Evolutionary conservation across 768 basidiomycete genomes (phyloP).

Genomic region (Boletus rufocinnamomeus): DNA sequence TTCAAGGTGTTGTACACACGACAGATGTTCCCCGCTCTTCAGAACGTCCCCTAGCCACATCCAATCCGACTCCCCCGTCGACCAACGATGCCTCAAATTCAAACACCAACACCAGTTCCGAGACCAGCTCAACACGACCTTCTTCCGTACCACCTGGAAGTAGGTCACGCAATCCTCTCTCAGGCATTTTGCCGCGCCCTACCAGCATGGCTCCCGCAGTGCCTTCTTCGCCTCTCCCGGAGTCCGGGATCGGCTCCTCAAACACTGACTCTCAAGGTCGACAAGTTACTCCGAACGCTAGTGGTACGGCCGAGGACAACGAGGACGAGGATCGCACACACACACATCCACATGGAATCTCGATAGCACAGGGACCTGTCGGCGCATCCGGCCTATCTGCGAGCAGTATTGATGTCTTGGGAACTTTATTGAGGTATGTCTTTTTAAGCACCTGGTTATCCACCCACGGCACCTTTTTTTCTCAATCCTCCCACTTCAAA

Average conservation of each 20-base stretch:
- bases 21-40: slow-evolving; percentile 56
- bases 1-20: slow-evolving; percentile 82
- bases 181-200: slow-evolving; percentile 43
- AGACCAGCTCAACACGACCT: slow-evolving; percentile 14
- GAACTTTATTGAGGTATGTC: slow-evolving; percentile 75
- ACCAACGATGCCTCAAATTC: slow-evolving; percentile 9
- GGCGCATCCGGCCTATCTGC: slow-evolving; percentile 52
- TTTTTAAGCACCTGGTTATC: background rate
- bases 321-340: slow-evolving; percentile 20
- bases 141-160: slow-evolving; percentile 32
- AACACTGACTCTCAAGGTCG: slow-evolving; percentile 6
- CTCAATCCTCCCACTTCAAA: slow-evolving; percentile 3
- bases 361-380: slow-evolving; percentile 28
- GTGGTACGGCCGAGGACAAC: slow-evolving; percentile 9
- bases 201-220: slow-evolving; percentile 33
- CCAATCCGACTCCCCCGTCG: slow-evolving; percentile 10
- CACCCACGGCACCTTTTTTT: background rate
- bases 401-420: slow-evolving; percentile 79
- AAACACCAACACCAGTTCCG: slow-evolving; percentile 8
- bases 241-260: slow-evolving; percentile 6
- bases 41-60: slow-evolving; percentile 22
- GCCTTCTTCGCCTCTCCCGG: slow-evolving; percentile 12
- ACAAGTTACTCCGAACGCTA: background rate
- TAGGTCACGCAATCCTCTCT: slow-evolving; percentile 37
- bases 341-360: slow-evolving; percentile 26